A percentile compares a stretch with the other conserved stretches of the same genome.
Evolutionary conservation across 345 rosid species (phyloP).

Genomic region (Syzygium aqueum): DNA sequence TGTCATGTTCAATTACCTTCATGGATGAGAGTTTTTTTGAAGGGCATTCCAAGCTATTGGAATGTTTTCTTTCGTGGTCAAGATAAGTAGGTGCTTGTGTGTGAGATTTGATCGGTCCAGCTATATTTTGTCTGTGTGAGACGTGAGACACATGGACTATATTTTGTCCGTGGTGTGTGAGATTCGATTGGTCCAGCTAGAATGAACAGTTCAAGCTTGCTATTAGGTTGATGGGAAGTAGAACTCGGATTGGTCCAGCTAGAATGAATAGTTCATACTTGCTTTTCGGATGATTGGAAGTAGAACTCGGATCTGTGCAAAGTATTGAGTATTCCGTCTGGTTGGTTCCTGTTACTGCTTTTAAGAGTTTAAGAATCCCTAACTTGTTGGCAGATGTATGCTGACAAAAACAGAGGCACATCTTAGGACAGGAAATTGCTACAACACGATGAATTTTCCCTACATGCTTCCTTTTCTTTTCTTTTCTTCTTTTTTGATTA

Average conservation of each 20-base stretch:
- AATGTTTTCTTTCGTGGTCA: background rate
- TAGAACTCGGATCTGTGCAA: background rate
- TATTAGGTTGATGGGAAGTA: too few relatives aligned
- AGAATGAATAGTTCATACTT: background rate
- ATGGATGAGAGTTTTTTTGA: background rate
- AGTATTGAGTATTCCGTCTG: background rate
- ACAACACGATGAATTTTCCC: background rate
- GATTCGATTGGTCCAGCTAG: too few relatives aligned
- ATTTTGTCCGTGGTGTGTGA: too few relatives aligned
- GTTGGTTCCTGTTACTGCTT: background rate
- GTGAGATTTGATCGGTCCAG: background rate
- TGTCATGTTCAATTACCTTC: background rate
- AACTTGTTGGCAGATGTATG: background rate
- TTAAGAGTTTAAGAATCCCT: background rate
- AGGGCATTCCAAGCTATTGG: background rate
- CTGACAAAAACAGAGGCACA: background rate
- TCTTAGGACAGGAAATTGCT: background rate
- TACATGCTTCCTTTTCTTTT: background rate
- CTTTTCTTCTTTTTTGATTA: background rate
- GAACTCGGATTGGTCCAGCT: background rate
- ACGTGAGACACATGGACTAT: too few relatives aligned
- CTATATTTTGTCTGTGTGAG: background rate
- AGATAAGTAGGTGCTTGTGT: background rate
- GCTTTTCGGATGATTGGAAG: background rate
- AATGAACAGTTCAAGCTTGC: too few relatives aligned